Percentiles rank a stretch among this genome's conserved stretches.
These are phyloP conservation scores for Lactarius evosmus DNA, from an alignment of 768 basidiomycete species.

Conservation along the genomic window DNA sequence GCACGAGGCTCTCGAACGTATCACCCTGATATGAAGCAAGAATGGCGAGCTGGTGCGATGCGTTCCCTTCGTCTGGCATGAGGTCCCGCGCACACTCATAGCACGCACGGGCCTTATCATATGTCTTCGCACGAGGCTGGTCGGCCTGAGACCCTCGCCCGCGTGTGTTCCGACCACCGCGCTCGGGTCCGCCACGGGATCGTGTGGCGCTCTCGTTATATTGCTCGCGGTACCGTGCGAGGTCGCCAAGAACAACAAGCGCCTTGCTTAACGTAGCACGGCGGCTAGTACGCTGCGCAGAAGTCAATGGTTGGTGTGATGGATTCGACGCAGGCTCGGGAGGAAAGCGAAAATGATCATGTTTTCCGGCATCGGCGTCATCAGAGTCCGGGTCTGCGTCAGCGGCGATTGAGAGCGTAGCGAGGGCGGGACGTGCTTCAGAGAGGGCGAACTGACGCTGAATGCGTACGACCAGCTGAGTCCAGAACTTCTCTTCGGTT, in stretches of 20 bases:
- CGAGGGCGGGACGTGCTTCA: constrained; percentile 57
- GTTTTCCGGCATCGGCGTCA: constrained; percentile 39
- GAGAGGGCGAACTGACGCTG: constrained; percentile 68
- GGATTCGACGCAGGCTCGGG: constrained; percentile 44
- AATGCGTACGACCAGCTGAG: constrained; percentile 69
- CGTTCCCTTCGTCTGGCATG: constrained; percentile 85
- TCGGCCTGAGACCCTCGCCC: constrained; percentile 41
- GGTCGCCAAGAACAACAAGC: constrained; percentile 88
- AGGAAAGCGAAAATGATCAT: constrained; percentile 62
- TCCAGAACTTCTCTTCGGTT: constrained; percentile 92
- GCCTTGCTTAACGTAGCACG: constrained; percentile 83
- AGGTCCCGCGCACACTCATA: constrained; percentile 85
- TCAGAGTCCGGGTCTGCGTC: constrained; percentile 37
- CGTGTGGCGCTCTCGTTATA: constrained; percentile 74
- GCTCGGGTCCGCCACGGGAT: constrained; percentile 66
- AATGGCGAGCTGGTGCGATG: constrained; percentile 95
- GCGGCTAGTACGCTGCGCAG: constrained; percentile 56
- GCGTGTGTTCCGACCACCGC: constrained; percentile 51
- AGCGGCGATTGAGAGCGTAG: constrained; percentile 52
- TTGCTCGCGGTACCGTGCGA: constrained; percentile 89
- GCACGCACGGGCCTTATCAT: constrained; percentile 69
- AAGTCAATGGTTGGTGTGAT: constrained; percentile 35
- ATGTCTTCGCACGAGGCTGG: constrained; percentile 46
- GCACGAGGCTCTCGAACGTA: constrained; percentile 71
- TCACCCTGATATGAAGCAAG: constrained; percentile 83